A percentile compares a stretch with the other conserved stretches of the same genome.
Evolutionary conservation across 140 eudicot species (phyloP).

Genomic region (Anethum foeniculum): DNA sequence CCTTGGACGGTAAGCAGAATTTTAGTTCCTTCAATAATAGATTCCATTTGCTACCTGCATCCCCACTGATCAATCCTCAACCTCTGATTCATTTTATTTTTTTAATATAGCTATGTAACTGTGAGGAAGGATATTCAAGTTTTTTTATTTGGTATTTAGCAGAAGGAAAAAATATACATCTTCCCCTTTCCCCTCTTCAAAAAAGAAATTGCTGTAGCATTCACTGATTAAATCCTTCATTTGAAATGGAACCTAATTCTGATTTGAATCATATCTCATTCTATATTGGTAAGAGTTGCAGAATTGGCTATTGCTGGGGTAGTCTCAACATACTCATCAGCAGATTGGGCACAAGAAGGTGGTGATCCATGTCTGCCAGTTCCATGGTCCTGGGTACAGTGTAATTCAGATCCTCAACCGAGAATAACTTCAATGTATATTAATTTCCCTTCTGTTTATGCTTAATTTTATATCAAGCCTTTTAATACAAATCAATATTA

Average conservation of each 20-base stretch:
- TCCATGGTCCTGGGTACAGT: slow-evolving; percentile 93
- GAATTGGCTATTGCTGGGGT: slow-evolving; percentile 49
- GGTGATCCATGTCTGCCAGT: slow-evolving; percentile 97
- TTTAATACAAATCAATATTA: background rate
- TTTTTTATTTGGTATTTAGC: background rate
- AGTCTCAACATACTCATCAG: slow-evolving; percentile 42
- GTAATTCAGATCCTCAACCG: slow-evolving; percentile 71
- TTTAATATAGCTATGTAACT: background rate
- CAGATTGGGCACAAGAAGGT: slow-evolving; percentile 92
- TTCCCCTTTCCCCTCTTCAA: background rate
- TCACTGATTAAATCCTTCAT: background rate
- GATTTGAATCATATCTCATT: slow-evolving; percentile 11
- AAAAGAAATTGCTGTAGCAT: background rate
- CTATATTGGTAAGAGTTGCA: slow-evolving; percentile 21
- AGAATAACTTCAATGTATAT: slow-evolving; percentile 57
- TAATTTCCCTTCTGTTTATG: slow-evolving; percentile 3
- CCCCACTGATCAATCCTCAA: background rate
- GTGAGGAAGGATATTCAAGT: background rate
- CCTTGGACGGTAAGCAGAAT: slow-evolving; percentile 61
- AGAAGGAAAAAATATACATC: background rate
- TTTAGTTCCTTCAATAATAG: background rate
- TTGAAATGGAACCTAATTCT: background rate
- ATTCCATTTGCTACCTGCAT: background rate
- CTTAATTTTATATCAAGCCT: background rate
- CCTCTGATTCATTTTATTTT: background rate